Conservation (phyloP, 2,329 filamentous ascomycete genomes). For the Sphaerostilbella broomeana region DNA sequence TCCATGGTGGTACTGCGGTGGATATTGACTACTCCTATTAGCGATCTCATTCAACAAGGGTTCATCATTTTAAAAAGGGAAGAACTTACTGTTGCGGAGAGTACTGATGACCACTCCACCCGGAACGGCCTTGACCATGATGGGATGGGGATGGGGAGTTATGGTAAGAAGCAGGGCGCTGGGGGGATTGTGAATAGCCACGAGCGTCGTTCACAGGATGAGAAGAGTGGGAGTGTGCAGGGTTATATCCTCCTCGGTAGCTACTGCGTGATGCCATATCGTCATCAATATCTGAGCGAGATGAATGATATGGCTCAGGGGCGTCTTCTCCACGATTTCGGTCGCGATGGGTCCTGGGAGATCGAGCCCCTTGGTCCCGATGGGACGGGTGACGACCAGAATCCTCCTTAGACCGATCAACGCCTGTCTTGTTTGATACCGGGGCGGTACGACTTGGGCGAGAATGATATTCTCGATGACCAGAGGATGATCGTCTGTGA, state of each 20-base stretch:
- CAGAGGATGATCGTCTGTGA: constrained; percentile 8
- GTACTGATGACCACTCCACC: constrained; percentile 32
- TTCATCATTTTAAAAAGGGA: neutral
- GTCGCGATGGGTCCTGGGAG: constrained; percentile 23
- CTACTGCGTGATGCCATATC: constrained; percentile 41
- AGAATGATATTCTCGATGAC: constrained; percentile 16
- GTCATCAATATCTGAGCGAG: constrained; percentile 45
- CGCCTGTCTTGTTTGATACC: constrained; percentile 15
- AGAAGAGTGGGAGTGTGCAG: constrained; percentile 30
- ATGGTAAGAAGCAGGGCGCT: constrained; percentile 37
- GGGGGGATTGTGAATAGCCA: constrained; percentile 37
- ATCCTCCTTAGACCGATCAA: constrained; percentile 15
- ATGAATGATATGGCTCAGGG: constrained; percentile 32
- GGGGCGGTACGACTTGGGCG: constrained; percentile 18
- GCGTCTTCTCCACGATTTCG: constrained; percentile 24
- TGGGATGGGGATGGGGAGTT: constrained; percentile 40
- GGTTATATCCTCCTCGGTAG: constrained; percentile 37
- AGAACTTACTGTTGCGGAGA: constrained; percentile 37
- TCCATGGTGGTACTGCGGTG: constrained; percentile 52
- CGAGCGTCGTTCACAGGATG: constrained; percentile 32
- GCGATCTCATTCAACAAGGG: neutral
- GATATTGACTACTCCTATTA: constrained; percentile 47
- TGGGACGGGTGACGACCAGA: constrained; percentile 18
- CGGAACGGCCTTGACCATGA: constrained; percentile 33
- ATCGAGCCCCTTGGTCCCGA: constrained; percentile 21